Percentiles rank a stretch among this genome's conserved stretches.
These are phyloP conservation scores for Lignosus rhinocerotis DNA, from an alignment of 1,284 basidiomycete genomes.

Conservation along the genomic window DNA sequence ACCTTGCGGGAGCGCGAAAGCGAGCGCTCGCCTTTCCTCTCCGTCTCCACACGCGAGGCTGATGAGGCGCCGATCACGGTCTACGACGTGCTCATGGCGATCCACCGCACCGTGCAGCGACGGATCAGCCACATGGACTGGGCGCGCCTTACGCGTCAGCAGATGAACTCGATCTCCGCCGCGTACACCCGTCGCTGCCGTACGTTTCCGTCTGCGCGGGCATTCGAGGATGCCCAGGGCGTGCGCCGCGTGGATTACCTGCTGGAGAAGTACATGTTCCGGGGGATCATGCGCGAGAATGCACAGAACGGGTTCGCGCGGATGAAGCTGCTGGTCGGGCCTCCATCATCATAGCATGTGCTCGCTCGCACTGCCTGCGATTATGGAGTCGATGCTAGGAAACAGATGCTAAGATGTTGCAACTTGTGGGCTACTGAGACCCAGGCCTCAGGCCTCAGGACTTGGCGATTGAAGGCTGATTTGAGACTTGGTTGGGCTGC, in stretches of 20 bases:
- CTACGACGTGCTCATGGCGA: slow-evolving; percentile 54
- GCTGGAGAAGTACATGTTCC: slow-evolving; percentile 50
- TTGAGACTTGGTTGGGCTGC: background rate
- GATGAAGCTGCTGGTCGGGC: slow-evolving; percentile 40
- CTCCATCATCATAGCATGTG: background rate
- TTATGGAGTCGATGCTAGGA: too few relatives aligned
- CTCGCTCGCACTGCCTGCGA: too few relatives aligned
- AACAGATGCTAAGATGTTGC: too few relatives aligned
- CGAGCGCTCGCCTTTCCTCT: slow-evolving; percentile 27
- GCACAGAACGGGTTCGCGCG: slow-evolving; percentile 40
- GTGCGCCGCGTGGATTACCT: slow-evolving; percentile 51
- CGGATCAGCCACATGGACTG: slow-evolving; percentile 60
- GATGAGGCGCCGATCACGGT: slow-evolving; percentile 48
- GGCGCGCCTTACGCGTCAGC: slow-evolving; percentile 40
- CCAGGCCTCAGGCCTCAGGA: too few relatives aligned
- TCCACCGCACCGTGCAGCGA: slow-evolving; percentile 52
- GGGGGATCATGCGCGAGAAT: slow-evolving; percentile 47
- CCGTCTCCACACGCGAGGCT: slow-evolving; percentile 17
- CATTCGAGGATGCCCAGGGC: slow-evolving; percentile 49
- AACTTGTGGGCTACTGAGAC: too few relatives aligned
- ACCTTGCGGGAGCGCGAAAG: slow-evolving; percentile 28
- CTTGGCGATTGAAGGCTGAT: too few relatives aligned
- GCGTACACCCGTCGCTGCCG: slow-evolving; percentile 59
- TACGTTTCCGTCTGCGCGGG: slow-evolving; percentile 38
- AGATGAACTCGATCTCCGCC: slow-evolving; percentile 46